These are phyloP conservation scores for Dendryphion nanum DNA, from an alignment of 2,329 filamentous ascomycete species.

Conservation along the genomic window DNA sequence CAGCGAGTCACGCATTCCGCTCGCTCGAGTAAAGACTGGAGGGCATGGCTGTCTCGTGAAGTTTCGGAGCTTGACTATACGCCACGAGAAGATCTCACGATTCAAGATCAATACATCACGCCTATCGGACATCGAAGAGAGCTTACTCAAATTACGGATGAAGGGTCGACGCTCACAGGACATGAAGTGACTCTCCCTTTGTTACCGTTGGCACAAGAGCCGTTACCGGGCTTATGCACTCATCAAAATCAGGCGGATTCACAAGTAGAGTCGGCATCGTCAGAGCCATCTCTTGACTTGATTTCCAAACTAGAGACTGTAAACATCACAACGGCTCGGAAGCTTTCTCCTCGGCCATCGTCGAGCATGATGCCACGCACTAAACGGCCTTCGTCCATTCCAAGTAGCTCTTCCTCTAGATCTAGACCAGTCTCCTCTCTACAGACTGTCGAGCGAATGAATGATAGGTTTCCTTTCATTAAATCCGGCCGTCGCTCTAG, in stretches of 20 bases:
- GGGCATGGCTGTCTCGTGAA: constrained; percentile 47
- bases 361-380: not conserved
- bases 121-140: constrained; percentile 16
- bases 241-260: not conserved
- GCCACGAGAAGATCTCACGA: constrained; percentile 26
- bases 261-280: not conserved
- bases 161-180: too few relatives aligned
- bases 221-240: not conserved
- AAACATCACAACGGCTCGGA: too few relatives aligned
- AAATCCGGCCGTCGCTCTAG: constrained; percentile 31
- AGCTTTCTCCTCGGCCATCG: not conserved
- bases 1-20: constrained; percentile 15
- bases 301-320: too few relatives aligned
- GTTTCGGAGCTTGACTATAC: constrained; percentile 37
- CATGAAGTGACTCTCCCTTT: constrained; percentile 2
- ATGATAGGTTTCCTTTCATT: constrained; percentile 46
- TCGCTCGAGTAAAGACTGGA: constrained; percentile 46
- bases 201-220: not conserved
- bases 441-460: constrained; percentile 40
- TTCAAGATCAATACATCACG: constrained; percentile 22
- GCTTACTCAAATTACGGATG: constrained; percentile 25
- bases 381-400: constrained; percentile 3
- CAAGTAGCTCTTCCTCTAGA: constrained; percentile 7
- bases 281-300: not conserved
- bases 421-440: constrained; percentile 12